Evolutionary conservation across 768 basidiomycete species (phyloP).

Genomic region (Lactarius psammicola): DNA sequence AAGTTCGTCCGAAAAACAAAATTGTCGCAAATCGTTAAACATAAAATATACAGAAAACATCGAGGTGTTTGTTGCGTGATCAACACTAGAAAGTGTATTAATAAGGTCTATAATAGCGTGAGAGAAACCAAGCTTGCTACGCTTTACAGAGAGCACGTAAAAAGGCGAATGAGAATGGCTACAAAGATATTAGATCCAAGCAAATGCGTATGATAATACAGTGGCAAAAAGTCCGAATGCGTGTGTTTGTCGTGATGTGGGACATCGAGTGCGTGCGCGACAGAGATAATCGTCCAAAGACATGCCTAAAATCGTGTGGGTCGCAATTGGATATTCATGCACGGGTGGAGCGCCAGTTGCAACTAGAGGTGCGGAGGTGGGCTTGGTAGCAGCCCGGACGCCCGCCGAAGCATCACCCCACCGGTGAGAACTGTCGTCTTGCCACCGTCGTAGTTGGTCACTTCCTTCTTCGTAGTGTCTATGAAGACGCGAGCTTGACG

Average conservation of each 20-base stretch:
- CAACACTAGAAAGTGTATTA: conserved; percentile 26
- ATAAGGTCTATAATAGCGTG: conserved; percentile 10
- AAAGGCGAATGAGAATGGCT: conserved; percentile 27
- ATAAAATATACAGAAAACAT: background rate
- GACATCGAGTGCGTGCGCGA: conserved; percentile 15
- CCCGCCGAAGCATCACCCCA: conserved; percentile 79
- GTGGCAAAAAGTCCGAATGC: conserved; percentile 22
- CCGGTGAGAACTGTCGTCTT: conserved; percentile 87
- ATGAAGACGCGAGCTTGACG: conserved; percentile 70
- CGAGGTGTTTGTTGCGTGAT: no score
- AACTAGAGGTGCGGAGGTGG: conserved; percentile 30
- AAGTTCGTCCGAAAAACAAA: background rate
- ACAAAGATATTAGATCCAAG: conserved; percentile 31
- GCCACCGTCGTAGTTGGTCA: conserved; percentile 84
- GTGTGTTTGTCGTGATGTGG: conserved; percentile 26
- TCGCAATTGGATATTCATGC: conserved; percentile 41
- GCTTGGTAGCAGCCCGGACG: conserved; percentile 27
- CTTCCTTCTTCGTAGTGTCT: conserved; percentile 71
- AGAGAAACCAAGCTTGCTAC: conserved; percentile 20
- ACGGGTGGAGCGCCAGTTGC: conserved; percentile 60
- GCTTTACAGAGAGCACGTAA: conserved; percentile 27
- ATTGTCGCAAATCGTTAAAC: background rate
- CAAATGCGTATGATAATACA: conserved; percentile 30
- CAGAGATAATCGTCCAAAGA: conserved; percentile 16
- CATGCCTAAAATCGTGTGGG: conserved; percentile 7